Base-by-base conservation (phyloP, 495 filamentous ascomycete species). In the Apiosordaria backusii region DNA sequence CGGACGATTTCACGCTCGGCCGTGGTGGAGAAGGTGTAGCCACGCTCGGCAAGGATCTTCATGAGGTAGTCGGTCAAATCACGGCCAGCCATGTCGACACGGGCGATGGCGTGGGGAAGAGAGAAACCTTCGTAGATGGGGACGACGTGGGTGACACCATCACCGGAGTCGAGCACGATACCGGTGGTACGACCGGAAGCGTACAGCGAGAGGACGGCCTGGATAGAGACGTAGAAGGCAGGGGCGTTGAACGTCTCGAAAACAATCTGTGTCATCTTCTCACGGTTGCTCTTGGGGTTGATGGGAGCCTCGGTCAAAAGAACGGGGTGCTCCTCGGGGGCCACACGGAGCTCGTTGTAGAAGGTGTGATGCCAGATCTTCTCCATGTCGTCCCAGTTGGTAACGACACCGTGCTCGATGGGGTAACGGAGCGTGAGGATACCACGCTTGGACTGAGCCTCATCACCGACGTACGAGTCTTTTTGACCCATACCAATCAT, bases 401-500 rank as follows among this genome's bases (percentile, higher is more conserved):
- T 99, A 80, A 99, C 96, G 78, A 99, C 96, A 92, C 95, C 95
- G 85, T 99, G 95, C 87, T 99, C 95, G 78, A 99, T 96, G 74
- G 95, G 95, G 83, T 99, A 99, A 84, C 96, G 90, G 77, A 99
- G 89, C 66, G 96, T 99, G 69, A 99, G 88, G 84, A 99, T 96
- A 92, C 95, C 95, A 91, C 95, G 94, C 79, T 97, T 97, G 79
- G 93, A 97, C 83, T 97, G 93, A 83, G 93, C 93, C 86, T 99
- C 95, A 85, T 99, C 95, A 87, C 95, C 95, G 71, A 99, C 95
- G 78, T 99, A 99, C 67, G 95, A 99, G 86, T 99, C 95, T 85
- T 99, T 99, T 85, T 99, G 95, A 75, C 95, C 95, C 95, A 99
- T 98, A 89, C 95, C 95, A 81, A 99, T 99, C 95, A 99, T 99